A percentile compares a stretch with the other conserved stretches of the same genome.
phyloP scores from a whole-genome alignment of 345 rosid genomes.

The Lenwebbia sp. region DNA sequence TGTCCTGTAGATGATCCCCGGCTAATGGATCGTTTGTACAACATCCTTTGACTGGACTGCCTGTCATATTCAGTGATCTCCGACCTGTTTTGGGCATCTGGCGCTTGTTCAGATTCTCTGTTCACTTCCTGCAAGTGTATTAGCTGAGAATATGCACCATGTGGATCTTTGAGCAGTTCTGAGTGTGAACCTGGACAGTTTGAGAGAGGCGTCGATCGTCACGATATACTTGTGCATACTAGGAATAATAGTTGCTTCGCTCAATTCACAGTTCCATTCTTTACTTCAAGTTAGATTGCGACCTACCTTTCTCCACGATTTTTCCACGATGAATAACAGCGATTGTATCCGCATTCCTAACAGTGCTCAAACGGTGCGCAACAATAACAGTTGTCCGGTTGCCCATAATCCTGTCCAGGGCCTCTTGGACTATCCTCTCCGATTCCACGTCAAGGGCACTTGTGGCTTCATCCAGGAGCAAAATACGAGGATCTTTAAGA shows the following conservation, averaged over 20 bases:
- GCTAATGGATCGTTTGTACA: slow-evolving; percentile 33
- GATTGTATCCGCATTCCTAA: slow-evolving; percentile 18
- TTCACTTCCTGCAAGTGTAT: slow-evolving; percentile 59
- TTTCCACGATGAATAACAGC: slow-evolving; percentile 25
- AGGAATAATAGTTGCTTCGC: background rate
- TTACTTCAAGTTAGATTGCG: background rate
- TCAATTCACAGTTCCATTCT: background rate
- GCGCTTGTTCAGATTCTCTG: slow-evolving; percentile 20
- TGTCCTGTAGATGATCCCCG: slow-evolving; percentile 46
- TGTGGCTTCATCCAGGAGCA: slow-evolving; percentile 35
- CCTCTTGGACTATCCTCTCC: slow-evolving; percentile 24
- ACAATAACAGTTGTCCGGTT: slow-evolving; percentile 22
- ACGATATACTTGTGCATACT: background rate
- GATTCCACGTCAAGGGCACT: slow-evolving; percentile 30
- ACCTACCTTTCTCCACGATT: slow-evolving; percentile 25
- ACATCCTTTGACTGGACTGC: slow-evolving; percentile 28
- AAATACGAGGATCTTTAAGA: slow-evolving; percentile 23
- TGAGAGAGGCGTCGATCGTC: background rate
- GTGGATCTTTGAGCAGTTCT: slow-evolving; percentile 52
- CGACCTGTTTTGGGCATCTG: slow-evolving; percentile 21
- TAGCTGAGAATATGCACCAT: no score
- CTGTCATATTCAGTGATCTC: slow-evolving; percentile 22
- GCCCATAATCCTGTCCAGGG: slow-evolving; percentile 28
- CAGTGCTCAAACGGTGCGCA: slow-evolving; percentile 29
- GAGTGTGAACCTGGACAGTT: slow-evolving; percentile 43